Base-by-base conservation (phyloP, 495 filamentous ascomycete genomes). In the Penicillium parvum region DNA sequence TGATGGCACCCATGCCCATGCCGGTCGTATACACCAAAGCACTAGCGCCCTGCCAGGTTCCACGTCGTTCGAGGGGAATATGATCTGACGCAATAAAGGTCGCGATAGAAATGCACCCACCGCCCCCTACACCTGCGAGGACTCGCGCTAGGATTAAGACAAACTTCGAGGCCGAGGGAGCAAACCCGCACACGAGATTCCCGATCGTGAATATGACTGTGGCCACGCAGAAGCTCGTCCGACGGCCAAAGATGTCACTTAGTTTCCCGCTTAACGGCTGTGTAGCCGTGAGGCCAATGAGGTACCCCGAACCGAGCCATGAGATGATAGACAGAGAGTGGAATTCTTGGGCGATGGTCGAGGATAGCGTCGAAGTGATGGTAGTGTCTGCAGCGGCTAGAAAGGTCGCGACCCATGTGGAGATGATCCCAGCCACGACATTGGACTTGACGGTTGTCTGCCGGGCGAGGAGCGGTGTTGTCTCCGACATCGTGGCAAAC, bases 171-270 rank as follows among this genome's bases (percentile, higher is more conserved):
- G 15, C 34, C n/a, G 45, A 49, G 15, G 15, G 16, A 1, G 50
- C 26, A n/a, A 43, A 27, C 4, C 50, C 50, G 10, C 50, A 49
- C 7, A 41, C 28, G 1, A 53, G 29, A 5, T 49, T 53, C 2
- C 50, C 45, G 28, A 49, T 40, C 10, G 50, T 46, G 16, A 53
- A 53, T 32, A 53, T 28, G 5, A 6, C 14, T 11, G 41, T 25
- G 4, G 50, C 41, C 22, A 34, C 16, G 34, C 40, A 41, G 12
- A 53, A 49, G 15, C 32, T 49, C 11, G 28, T 38, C 17, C 34
- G 32, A 9, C 50, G 50, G 12, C 50, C 50, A 25, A 49, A 53
- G 11, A 53, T 53, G 16, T 53, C 50, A 35, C 40, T 53, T 32
- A 53, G 25, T 41, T 49, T 53, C n/a, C 40, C 45, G 9, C 45